Base-by-base conservation (phyloP, 202 grass and related monocot genomes). In the Zizania palustris region DNA sequence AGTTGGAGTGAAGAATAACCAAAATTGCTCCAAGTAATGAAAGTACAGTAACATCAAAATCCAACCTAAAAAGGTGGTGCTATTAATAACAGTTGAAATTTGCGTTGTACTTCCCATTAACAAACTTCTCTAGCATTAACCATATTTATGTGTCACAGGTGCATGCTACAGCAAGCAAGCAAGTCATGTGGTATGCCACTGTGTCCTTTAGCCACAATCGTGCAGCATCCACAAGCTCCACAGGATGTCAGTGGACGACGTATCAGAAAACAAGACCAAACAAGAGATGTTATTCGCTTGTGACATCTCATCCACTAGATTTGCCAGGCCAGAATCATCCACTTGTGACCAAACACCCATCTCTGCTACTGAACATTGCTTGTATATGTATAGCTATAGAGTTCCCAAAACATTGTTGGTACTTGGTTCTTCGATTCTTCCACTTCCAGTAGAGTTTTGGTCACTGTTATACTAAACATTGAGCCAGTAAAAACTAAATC, bases 51-150 rank as follows among this genome's bases (percentile, higher is more conserved):
- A 58, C 64, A 88, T 6, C 58, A 42, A 67, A 76, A 76, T 55
- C 53, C 41, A 76, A 58, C 72, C 37, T 77, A 72, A 85, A 85
- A 80, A 76, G 81, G 49, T n/a, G 14, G 61, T 54, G 65, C 6
- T 72, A 88, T 88, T 81, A 87, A 77, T 7, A 69, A 28, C 18
- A 50, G 71, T 75, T 75, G 81, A 88, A 88, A 76, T 72, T 77
- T 81, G 65, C 11, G 38, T n/a, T 45, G 73, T 78, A 82, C 72
- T 77, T 71, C 63, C 21, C 3, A 42, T 21, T 60, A 63, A n/a
- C 56, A 73, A 89, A 82, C 67, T 65, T 57, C 61, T 74, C 58
- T 63, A 13, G 21, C 54, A 89, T 85, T 82, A 89, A 68, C 78
- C 53, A 45, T 78, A 82, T 73, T 85, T 69, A 85, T 69, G 55